phyloP scores from a whole-genome alignment of 2,329 filamentous ascomycete genomes.

The Diaporthe citrichinensis region DNA sequence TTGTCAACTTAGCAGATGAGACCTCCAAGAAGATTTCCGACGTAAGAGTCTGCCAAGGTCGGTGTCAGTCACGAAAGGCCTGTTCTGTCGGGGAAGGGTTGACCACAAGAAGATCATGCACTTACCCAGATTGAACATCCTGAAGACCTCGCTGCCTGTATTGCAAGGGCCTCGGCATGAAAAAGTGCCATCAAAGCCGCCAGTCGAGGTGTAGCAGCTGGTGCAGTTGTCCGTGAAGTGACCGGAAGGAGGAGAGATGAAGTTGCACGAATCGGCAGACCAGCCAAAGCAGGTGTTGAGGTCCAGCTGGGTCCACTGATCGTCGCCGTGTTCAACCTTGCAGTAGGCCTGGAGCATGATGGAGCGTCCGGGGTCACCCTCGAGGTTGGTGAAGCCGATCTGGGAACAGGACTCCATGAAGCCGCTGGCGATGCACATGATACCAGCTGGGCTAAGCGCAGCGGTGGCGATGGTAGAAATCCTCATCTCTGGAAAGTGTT shows the following conservation, averaged over 20 bases:
- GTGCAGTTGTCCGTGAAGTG: not conserved
- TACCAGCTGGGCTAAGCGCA: not conserved
- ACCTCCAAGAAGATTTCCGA: not conserved
- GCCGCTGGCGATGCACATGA: not conserved
- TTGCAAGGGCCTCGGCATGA: not conserved
- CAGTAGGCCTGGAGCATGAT: not conserved
- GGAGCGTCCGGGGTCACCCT: not conserved
- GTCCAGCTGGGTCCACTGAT: not conserved
- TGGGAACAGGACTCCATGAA: not conserved
- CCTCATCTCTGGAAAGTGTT: not conserved
- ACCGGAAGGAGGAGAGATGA: not conserved
- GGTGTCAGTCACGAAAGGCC: not conserved
- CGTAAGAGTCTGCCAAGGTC: not conserved
- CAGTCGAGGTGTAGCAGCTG: not conserved
- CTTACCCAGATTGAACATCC: not conserved
- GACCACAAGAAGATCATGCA: not conserved
- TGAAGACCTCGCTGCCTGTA: not conserved
- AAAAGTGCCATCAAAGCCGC: not conserved
- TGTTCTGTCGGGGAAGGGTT: not conserved
- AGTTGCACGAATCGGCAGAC: not conserved
- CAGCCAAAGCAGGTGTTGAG: not conserved
- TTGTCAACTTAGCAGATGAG: not conserved
- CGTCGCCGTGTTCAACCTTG: not conserved
- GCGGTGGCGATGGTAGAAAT: not conserved
- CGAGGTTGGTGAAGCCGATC: not conserved